Conservation (phyloP, 1,284 basidiomycete species). For the Puccinia novopanici region DNA sequence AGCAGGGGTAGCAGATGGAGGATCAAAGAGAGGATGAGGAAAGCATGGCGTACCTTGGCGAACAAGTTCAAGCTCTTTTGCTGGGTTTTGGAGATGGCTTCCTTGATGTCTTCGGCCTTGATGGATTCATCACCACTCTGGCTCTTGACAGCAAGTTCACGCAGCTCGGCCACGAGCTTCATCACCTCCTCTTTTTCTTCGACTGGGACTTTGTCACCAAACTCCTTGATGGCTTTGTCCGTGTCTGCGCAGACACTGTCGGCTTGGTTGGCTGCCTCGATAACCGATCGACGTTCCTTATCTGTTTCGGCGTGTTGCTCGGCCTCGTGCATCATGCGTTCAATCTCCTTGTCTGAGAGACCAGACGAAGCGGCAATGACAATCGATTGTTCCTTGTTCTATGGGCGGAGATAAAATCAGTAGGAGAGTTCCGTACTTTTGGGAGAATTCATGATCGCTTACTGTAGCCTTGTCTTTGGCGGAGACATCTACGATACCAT, state of each 20-base stretch:
- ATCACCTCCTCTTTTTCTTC: constrained; percentile 91
- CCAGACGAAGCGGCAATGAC: constrained; percentile 96
- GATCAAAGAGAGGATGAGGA: neutral
- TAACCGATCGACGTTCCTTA: constrained; percentile 81
- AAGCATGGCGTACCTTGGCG: constrained; percentile 73
- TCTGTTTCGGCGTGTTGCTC: constrained; percentile 66
- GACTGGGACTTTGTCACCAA: constrained; percentile 92
- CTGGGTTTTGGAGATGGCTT: constrained; percentile 93
- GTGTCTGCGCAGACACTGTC: constrained; percentile 93
- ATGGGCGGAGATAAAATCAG: too few relatives aligned
- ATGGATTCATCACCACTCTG: constrained; percentile 79
- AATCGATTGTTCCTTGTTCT: constrained; percentile 83
- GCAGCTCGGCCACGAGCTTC: constrained; percentile 80
- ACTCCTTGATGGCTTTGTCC: constrained; percentile 95
- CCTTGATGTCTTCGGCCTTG: constrained; percentile 82
- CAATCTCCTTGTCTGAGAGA: constrained; percentile 92
- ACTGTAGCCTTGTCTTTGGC: constrained; percentile 93
- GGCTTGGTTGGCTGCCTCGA: constrained; percentile 96
- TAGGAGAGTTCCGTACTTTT: neutral
- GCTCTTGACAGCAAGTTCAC: constrained; percentile 88
- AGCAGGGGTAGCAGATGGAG: neutral
- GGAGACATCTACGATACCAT: constrained; percentile 94
- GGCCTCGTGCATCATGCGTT: constrained; percentile 92
- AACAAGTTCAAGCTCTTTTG: constrained; percentile 93
- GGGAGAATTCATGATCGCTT: neutral